Evolutionary conservation across 2,329 filamentous ascomycete genomes (phyloP), one percentile per base, ranked within the genome.

Genomic region (Fusarium piperis): DNA sequence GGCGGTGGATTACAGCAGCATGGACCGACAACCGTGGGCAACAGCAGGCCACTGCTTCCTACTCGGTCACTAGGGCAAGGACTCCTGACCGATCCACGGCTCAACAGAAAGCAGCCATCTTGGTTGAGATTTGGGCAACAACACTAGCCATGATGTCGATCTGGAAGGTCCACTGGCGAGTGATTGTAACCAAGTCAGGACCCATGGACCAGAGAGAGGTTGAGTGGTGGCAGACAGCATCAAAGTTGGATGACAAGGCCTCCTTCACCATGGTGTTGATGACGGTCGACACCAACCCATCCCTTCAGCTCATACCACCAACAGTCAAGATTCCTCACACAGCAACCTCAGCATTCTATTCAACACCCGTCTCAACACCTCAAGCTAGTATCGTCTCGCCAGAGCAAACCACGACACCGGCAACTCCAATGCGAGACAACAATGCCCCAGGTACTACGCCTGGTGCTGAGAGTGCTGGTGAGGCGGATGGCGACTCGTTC

Each of bases 21-120:
- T 97, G 94, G 94, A 93, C 91, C 1, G 93, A 97, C 77, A 93
- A 90, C 72, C 88, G 88, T 28, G 94, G 94, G 2, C 89, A 88
- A 65, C 89, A 92, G 67, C 92, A 95, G 78, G 89, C 91, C 72
- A 93, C 88, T 16, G 88, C 90, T 1, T 92, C 92, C 0, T 95
- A 94, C 79, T 93, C 92, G 74, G 83, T 95, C 48, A 85, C 89
- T 16, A 84, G 91, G 67, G 86, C 80, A 84, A 87, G 73, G 84
- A 86, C 61, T 78, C 84, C 2, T 77, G 87, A 3, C 83, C 87
- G 9, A 86, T 84, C 15, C 77, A 83, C 48, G 32, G 2, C 88
- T 94, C 62, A 61, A 12, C 51, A 72, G 68, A 83, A 84, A 15
- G 89, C 93, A 23, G 84, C 64, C 23, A 68, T 94, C n/a, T 89